Percentiles rank a stretch among this genome's conserved stretches.
phyloP scores from a whole-genome alignment of 2,329 filamentous ascomycete species.

The Tolypocladium sp. region DNA sequence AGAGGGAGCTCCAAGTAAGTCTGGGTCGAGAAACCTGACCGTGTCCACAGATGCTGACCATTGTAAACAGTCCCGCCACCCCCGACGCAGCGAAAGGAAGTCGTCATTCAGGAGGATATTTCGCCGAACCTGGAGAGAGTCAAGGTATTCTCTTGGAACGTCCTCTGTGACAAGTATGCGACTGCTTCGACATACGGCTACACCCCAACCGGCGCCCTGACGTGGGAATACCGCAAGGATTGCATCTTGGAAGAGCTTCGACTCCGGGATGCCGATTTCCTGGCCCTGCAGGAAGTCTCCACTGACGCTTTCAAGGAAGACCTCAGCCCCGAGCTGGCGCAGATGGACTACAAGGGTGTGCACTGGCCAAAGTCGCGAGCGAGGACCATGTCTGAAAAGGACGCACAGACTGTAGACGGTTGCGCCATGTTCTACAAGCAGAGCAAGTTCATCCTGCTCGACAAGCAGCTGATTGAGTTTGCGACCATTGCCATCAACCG shows the following conservation, averaged over 20 bases:
- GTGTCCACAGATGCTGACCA: neutral
- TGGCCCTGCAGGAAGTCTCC: slow-evolving; percentile 91
- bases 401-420: slow-evolving; percentile 84
- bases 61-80: slow-evolving; percentile 57
- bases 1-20: slow-evolving; percentile 76
- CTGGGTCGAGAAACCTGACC: neutral
- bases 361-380: slow-evolving; percentile 87
- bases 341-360: slow-evolving; percentile 85
- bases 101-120: slow-evolving; percentile 65
- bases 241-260: slow-evolving; percentile 77
- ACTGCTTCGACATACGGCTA: slow-evolving; percentile 83
- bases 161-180: slow-evolving; percentile 87
- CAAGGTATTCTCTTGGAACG: slow-evolving; percentile 89
- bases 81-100: slow-evolving; percentile 66
- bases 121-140: slow-evolving; percentile 57
- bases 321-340: slow-evolving; percentile 77
- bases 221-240: slow-evolving; percentile 79
- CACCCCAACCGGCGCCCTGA: slow-evolving; percentile 69
- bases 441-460: slow-evolving; percentile 86
- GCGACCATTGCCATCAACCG: slow-evolving; percentile 85
- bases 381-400: slow-evolving; percentile 83
- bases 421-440: slow-evolving; percentile 96
- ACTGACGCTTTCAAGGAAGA: slow-evolving; percentile 86
- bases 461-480: slow-evolving; percentile 92
- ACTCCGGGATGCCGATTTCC: slow-evolving; percentile 73